phyloP scores from a whole-genome alignment of 352 stramenopile genomes.

The Globisporangium orthogonon region DNA sequence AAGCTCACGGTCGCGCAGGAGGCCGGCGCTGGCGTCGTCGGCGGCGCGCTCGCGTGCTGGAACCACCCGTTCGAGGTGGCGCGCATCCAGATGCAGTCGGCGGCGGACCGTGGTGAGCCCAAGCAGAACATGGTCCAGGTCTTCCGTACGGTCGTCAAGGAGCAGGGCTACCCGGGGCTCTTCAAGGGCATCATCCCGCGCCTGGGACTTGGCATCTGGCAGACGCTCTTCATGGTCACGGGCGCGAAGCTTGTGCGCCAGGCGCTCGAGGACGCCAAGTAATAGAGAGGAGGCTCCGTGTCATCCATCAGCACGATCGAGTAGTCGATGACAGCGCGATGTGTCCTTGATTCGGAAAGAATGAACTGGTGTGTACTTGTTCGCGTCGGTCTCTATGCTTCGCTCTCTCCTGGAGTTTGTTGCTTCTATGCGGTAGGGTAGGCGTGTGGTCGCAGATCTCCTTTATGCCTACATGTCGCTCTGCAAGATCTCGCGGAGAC shows the following conservation, averaged over 20 bases:
- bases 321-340: background rate
- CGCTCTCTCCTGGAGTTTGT: background rate
- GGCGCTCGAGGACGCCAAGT: conserved; percentile 57
- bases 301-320: background rate
- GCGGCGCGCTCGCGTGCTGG: conserved; percentile 84
- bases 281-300: conserved; percentile 10
- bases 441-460: no score
- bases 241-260: conserved; percentile 88
- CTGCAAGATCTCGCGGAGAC: conserved; percentile 57
- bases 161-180: conserved; percentile 75
- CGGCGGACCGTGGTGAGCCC: conserved; percentile 80
- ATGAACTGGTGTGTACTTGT: conserved; percentile 5
- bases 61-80: conserved; percentile 91
- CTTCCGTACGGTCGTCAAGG: conserved; percentile 80
- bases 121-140: conserved; percentile 90
- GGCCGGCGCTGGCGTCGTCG: conserved; percentile 78
- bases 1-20: conserved; percentile 88
- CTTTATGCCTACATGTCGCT: conserved; percentile 23
- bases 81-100: conserved; percentile 90
- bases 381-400: background rate
- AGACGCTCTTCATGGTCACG: conserved; percentile 92
- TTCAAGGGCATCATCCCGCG: conserved; percentile 91
- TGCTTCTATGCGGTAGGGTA: no score
- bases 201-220: conserved; percentile 83
- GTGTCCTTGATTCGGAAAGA: background rate